Conservation (phyloP, 345 rosid species). For the Trapa incisa region DNA sequence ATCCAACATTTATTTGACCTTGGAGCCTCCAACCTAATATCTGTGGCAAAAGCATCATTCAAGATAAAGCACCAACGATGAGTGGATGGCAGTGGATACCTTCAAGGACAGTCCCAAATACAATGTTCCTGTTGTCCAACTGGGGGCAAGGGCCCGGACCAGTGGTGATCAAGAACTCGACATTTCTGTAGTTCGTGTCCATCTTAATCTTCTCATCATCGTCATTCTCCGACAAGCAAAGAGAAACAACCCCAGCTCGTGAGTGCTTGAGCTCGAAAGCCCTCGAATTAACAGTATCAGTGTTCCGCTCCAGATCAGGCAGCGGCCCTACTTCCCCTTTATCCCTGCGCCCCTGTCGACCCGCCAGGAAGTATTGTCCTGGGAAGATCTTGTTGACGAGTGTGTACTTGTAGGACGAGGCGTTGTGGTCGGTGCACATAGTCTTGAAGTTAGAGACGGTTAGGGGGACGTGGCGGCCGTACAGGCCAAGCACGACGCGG, state of each 20-base stretch:
- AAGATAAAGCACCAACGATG: too few relatives aligned
- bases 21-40: neutral
- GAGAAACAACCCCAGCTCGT: constrained; percentile 56
- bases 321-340: constrained; percentile 44
- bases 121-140: constrained; percentile 67
- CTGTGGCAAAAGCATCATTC: too few relatives aligned
- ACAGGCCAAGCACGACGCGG: constrained; percentile 70
- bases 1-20: neutral
- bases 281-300: constrained; percentile 54
- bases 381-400: constrained; percentile 70
- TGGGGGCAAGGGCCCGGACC: constrained; percentile 88
- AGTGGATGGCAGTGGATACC: constrained; percentile 24
- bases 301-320: constrained; percentile 36
- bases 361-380: constrained; percentile 69
- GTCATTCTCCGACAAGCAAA: constrained; percentile 75
- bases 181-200: constrained; percentile 63
- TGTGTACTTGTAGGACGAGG: constrained; percentile 51
- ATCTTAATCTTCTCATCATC: constrained; percentile 65
- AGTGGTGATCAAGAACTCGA: constrained; percentile 78
- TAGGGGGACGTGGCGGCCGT: constrained; percentile 59
- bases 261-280: constrained; percentile 54
- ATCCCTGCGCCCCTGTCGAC: constrained; percentile 56
- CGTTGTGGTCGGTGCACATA: constrained; percentile 43
- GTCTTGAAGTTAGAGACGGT: constrained; percentile 78
- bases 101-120: constrained; percentile 79